A percentile compares a stretch with the other conserved stretches of the same genome.
Evolutionary conservation across 176 grass and related monocot genomes (phyloP).

Genomic region (Neostapfia colusana): DNA sequence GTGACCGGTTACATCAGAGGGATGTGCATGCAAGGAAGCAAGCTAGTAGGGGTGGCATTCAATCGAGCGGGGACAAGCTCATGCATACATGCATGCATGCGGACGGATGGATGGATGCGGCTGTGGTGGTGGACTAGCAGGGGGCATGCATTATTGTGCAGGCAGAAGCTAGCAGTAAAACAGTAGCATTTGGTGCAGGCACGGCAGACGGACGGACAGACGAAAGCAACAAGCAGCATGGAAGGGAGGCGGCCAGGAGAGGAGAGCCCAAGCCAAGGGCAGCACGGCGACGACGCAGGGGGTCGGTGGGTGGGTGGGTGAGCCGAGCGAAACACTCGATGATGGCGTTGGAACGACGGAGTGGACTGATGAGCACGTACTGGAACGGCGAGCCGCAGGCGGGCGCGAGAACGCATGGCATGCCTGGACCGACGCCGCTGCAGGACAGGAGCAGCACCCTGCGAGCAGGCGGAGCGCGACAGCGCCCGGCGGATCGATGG

Average conservation of each 20-base stretch:
- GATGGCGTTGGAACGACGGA: neutral
- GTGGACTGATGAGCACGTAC: neutral
- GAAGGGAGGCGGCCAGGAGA: slow-evolving; percentile 15
- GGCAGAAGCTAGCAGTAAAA: slow-evolving; percentile 34
- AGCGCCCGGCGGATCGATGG: slow-evolving; percentile 20
- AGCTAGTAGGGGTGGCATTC: slow-evolving; percentile 25
- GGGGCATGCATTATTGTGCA: slow-evolving; percentile 47
- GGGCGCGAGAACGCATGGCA: slow-evolving; percentile 37
- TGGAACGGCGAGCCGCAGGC: slow-evolving; percentile 17
- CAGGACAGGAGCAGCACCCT: neutral
- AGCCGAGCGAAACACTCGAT: neutral
- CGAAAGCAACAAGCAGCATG: slow-evolving; percentile 40
- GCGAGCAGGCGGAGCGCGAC: slow-evolving; percentile 9
- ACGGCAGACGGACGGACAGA: neutral
- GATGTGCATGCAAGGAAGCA: neutral
- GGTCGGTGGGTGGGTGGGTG: neutral
- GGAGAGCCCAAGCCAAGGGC: too few relatives aligned
- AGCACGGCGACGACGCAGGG: neutral
- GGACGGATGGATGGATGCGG: slow-evolving; percentile 8
- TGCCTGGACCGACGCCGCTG: neutral
- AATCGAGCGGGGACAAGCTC: slow-evolving; percentile 45
- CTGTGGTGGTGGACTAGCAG: neutral
- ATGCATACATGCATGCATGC: slow-evolving; percentile 37
- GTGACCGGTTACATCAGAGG: slow-evolving; percentile 38
- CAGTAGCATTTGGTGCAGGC: neutral